phyloP scores from a whole-genome alignment of 495 filamentous ascomycete species.

The Sabuloglossum arenarium region DNA sequence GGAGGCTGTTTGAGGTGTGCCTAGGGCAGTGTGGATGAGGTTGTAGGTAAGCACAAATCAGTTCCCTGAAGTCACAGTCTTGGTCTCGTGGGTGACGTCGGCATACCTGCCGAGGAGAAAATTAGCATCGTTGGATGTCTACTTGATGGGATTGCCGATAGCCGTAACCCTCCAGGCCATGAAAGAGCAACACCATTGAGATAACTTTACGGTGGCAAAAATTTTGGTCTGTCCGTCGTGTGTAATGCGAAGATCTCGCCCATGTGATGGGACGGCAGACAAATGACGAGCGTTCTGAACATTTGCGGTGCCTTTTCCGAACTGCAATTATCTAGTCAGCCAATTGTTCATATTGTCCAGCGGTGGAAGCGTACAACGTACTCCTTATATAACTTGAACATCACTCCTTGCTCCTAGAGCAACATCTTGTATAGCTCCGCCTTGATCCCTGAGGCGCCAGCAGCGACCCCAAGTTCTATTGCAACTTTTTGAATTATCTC shows the following conservation, averaged over 20 bases:
- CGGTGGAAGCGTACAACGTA: conserved; percentile 5
- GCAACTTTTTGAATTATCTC: not conserved
- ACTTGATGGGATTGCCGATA: conserved; percentile 15
- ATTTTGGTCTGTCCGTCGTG: conserved; percentile 18
- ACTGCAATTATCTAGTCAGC: conserved; percentile 2
- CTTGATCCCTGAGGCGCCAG: conserved; percentile 8
- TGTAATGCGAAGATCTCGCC: conserved; percentile 26
- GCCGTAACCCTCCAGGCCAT: conserved; percentile 9
- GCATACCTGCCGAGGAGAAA: conserved; percentile 18
- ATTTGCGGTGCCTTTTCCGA: conserved; percentile 32
- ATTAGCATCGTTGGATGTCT: not conserved
- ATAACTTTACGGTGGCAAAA: conserved; percentile 10
- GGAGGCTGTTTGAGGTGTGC: not conserved
- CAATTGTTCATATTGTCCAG: conserved; percentile 5
- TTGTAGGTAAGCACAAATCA: conserved; percentile 35
- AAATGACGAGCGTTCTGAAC: conserved; percentile 34
- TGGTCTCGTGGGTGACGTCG: conserved; percentile 32
- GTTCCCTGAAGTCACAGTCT: conserved; percentile 26
- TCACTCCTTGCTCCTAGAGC: conserved; percentile 31
- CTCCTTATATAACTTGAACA: conserved; percentile 32
- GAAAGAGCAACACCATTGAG: not conserved
- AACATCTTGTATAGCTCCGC: conserved; percentile 33
- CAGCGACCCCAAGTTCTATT: conserved; percentile 7
- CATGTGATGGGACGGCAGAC: conserved; percentile 30
- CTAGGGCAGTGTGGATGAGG: conserved; percentile 16